phyloP scores from a whole-genome alignment of 2,329 filamentous ascomycete species.

The Chrysoporthe deuterocubensis region DNA sequence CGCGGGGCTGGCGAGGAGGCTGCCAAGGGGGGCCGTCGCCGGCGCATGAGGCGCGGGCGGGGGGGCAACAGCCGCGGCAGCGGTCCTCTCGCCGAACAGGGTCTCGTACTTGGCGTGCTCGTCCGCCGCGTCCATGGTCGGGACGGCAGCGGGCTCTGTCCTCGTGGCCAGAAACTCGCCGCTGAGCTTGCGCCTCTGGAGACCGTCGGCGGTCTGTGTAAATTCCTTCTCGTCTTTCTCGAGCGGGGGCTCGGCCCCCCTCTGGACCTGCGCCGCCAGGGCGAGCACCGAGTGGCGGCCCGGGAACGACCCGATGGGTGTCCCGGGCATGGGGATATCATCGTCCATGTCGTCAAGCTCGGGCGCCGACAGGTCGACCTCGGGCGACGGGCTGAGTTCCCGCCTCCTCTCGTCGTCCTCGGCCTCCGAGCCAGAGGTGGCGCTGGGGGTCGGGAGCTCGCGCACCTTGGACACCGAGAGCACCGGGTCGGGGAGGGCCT shows the following conservation, averaged over 20 bases:
- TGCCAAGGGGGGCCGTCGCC: constrained; percentile 38
- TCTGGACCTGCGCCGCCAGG: constrained; percentile 60
- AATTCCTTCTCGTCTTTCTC: constrained; percentile 97
- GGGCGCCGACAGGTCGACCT: constrained; percentile 86
- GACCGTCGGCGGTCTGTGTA: constrained; percentile 87
- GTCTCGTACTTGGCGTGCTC: constrained; percentile 53
- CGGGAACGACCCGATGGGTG: constrained; percentile 68
- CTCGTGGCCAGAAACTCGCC: constrained; percentile 44
- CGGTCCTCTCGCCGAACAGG: constrained; percentile 54
- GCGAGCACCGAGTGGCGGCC: constrained; percentile 38
- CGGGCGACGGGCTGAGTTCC: constrained; percentile 86
- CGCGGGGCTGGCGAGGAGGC: constrained; percentile 57
- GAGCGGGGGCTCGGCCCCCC: constrained; percentile 83
- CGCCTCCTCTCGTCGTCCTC: constrained; percentile 69
- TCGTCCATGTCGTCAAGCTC: constrained; percentile 79
- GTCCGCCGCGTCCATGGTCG: constrained; percentile 43
- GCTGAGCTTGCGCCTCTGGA: constrained; percentile 68
- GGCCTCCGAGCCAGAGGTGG: constrained; percentile 65
- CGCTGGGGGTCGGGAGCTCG: constrained; percentile 76
- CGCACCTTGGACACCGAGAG: constrained; percentile 54
- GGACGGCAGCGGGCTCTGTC: constrained; percentile 39
- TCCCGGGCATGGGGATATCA: constrained; percentile 61
- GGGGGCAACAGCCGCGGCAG: constrained; percentile 30
- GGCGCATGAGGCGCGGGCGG: not conserved
- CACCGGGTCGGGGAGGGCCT: constrained; percentile 73